Conservation (phyloP, 2,329 filamentous ascomycete species). For the Xylariaceae sp. region DNA sequence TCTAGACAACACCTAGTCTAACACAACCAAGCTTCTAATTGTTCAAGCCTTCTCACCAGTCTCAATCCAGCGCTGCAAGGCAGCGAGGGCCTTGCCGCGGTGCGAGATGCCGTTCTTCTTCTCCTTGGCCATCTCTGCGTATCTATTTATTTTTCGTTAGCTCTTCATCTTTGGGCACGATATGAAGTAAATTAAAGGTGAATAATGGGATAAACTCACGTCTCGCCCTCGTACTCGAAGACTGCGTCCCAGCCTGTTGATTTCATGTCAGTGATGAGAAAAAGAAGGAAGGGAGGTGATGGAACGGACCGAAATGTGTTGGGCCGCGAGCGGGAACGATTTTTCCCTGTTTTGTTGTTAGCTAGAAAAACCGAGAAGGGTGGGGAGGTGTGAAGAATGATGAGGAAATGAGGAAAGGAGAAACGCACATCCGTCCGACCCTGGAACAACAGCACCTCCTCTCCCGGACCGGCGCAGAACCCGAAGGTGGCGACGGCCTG, state of each 20-base stretch:
- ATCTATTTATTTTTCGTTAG: constrained; percentile 39
- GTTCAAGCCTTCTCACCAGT: constrained; percentile 13
- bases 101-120: constrained; percentile 93
- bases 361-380: too few species aligned
- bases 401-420: too few species aligned
- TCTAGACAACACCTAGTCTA: too few species aligned
- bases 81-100: constrained; percentile 77
- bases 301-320: constrained; percentile 67
- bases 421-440: constrained; percentile 69
- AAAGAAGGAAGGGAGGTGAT: neutral
- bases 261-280: neutral
- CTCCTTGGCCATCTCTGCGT: constrained; percentile 88
- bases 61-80: constrained; percentile 77
- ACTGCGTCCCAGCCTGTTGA: constrained; percentile 84
- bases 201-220: too few species aligned
- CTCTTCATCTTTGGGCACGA: neutral
- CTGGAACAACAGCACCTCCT: constrained; percentile 84
- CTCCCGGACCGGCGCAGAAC: constrained; percentile 78
- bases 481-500: constrained; percentile 95
- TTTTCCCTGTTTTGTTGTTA: constrained; percentile 59
- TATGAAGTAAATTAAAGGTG: too few species aligned
- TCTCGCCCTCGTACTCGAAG: constrained; percentile 89
- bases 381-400: too few species aligned
- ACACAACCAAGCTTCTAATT: too few species aligned
- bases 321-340: constrained; percentile 83